Base-by-base conservation (phyloP, 1,284 basidiomycete genomes). In the Ceratobasidium sp. region DNA sequence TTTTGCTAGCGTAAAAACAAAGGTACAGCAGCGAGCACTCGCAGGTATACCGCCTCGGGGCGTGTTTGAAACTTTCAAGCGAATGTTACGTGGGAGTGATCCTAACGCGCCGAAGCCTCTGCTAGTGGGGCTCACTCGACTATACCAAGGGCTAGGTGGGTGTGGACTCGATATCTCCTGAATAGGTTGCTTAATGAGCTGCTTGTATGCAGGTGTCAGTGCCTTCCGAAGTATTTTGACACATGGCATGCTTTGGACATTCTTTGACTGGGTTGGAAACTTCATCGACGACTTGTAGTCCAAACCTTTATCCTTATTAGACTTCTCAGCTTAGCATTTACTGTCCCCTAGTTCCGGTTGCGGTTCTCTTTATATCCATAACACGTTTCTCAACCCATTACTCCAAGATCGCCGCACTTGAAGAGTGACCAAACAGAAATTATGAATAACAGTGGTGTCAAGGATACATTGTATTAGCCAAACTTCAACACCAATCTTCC, bases 1-100 rank as follows among this genome's bases (percentile, higher is more conserved):
- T 68, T 9, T 66, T 23, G 14, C 68, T 73, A 91, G 93, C 60
- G 91, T 96, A 68, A 97, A 97, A 80, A 96, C 94, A 0, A 94
- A 95, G 76, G 84, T 95, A 39, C 93, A 97, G 76, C 89, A 95
- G 75, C 87, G 94, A 62, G 87, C 91, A 13, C 81, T 97, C 39
- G 89, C 92, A 2, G 89, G 89, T 50, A 85, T 88, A 72, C 82
- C 81, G 52, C 84, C 86, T 72, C 84, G 87, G 70, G 83, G 87
- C 46, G 82, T 88, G 16, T 82, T 80, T 75, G 87, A 90, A 77
- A 93, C 94, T 5, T 82, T 95, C 64, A 80, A 80, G 72, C 85
- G 91, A 30, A 82, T 96, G 52, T 82, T 94, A 69, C 82, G 89
- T 79, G 91, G 92, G 57, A 84, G 91, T 14, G 88, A 93, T 76